Evolutionary conservation across 1,284 basidiomycete species (phyloP), one percentile per base, ranked within the genome.

Genomic region (Athelia sp.): DNA sequence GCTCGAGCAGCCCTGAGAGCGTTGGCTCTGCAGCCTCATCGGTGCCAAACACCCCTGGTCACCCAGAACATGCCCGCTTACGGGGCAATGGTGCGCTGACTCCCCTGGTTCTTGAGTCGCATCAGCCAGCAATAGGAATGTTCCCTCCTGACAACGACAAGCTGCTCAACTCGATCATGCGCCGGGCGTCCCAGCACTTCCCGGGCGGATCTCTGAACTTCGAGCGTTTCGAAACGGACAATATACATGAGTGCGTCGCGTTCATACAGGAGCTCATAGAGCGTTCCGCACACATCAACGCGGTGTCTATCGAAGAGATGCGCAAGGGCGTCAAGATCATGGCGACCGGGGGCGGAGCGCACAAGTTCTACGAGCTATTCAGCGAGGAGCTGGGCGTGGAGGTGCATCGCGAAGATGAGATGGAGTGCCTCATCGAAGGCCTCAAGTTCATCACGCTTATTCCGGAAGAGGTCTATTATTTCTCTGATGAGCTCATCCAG

Each of bases 181-280:
- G 84, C 51, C 80, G 84, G 48, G 82, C 84, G 13, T 71, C 85
- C 42, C 85, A 90, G 57, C 88, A 93, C 60, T 87, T 97, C 58
- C 94, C 97, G 0, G 97, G 97, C 19, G 97, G 97, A 4, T 89
- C 94, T 36, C 84, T 99, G 64, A 99, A 99, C 72, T 99, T 99
- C 65, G 91, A 92, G 68, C 89, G 96, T 36, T 99, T 98, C 72
- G 91, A 99, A 71, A 99, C 97, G 50, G 83, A 87, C 56, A 79
- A 93, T 60, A 90, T 99, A 58, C 74, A 89, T 47, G 83, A 82
- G 42, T 93, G 95, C 62, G 84, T 99, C 58, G 72, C 76, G 46
- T 99, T 98, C 72, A 85, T 99, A 54, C 83, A 88, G 55, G 79
- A 84, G 44, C 82, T 99, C 48, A 97, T 99, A 62, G 78, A 84